phyloP scores from a whole-genome alignment of 768 basidiomycete species.

The Omphalotus guepiniiformis region DNA sequence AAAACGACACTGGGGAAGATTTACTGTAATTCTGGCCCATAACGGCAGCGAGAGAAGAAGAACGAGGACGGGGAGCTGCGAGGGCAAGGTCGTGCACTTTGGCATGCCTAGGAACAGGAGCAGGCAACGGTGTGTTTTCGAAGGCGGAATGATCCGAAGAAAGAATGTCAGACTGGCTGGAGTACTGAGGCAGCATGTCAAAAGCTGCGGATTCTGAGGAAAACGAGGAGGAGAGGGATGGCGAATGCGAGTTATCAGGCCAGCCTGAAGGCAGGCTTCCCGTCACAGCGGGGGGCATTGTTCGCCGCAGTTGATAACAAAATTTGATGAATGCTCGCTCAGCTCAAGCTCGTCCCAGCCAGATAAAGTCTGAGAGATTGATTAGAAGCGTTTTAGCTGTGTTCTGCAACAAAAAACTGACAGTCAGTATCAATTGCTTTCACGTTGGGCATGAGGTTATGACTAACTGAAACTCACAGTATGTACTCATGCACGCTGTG shows the following conservation, averaged over 20 bases:
- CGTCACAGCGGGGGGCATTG: slow-evolving; percentile 1
- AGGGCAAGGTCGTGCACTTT: slow-evolving; percentile 17
- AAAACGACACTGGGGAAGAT: slow-evolving; percentile 16
- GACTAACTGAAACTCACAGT: slow-evolving; percentile 12
- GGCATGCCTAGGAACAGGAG: slow-evolving; percentile 27
- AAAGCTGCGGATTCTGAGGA: slow-evolving; percentile 35
- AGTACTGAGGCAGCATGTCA: slow-evolving; percentile 34
- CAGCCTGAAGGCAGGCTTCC: slow-evolving; percentile 7
- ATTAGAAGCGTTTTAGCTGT: slow-evolving; percentile 10
- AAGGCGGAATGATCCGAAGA: slow-evolving; percentile 37
- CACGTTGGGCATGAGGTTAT: not conserved
- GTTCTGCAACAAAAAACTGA: slow-evolving; percentile 1
- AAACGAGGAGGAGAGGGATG: slow-evolving; percentile 41
- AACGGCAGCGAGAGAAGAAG: slow-evolving; percentile 23
- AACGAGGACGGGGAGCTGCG: slow-evolving; percentile 24
- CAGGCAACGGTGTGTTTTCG: slow-evolving; percentile 12
- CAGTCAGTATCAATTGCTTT: not conserved
- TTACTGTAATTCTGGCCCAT: slow-evolving; percentile 38
- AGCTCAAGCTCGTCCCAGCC: slow-evolving; percentile 1
- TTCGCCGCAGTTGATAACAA: slow-evolving; percentile 4
- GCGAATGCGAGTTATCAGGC: slow-evolving; percentile 29
- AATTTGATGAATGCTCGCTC: slow-evolving; percentile 1
- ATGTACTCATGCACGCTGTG: slow-evolving; percentile 9
- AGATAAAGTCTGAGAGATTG: not conserved
- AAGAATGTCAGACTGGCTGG: slow-evolving; percentile 37